Evolutionary conservation across 2,329 filamentous ascomycete genomes (phyloP).

Genomic region (Aureobasidium uvarum): DNA sequence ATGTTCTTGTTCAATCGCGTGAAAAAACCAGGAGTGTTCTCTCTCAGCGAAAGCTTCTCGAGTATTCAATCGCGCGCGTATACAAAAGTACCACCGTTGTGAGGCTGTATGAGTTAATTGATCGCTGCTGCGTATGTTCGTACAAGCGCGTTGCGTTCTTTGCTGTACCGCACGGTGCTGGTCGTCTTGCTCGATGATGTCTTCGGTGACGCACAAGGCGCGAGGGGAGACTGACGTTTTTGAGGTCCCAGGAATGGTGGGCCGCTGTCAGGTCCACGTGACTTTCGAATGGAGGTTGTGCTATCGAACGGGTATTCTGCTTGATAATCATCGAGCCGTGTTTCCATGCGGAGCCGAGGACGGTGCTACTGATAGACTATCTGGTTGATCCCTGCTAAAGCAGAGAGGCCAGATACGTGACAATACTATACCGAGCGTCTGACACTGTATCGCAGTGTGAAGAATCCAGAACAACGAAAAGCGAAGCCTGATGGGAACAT

Average conservation of each 20-base stretch:
- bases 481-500: neutral
- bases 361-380: no score
- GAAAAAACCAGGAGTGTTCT: neutral
- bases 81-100: neutral
- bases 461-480: no score
- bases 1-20: neutral
- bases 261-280: neutral
- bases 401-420: neutral
- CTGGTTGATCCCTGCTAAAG: no score
- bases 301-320: conserved; percentile 13
- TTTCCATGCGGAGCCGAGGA: neutral
- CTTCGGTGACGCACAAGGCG: conserved; percentile 10
- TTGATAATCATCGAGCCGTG: conserved; percentile 20
- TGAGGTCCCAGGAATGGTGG: conserved; percentile 12
- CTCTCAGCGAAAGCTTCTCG: neutral
- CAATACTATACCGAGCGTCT: neutral
- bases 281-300: neutral
- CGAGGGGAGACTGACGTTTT: conserved; percentile 11
- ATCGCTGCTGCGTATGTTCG: conserved; percentile 17
- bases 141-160: conserved; percentile 20
- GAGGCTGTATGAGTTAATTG: conserved; percentile 4
- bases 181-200: neutral
- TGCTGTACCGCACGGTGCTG: conserved; percentile 19
- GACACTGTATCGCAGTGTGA: neutral
- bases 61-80: neutral